A percentile compares a stretch with the other conserved stretches of the same genome.
Conservation (phyloP, 2,329 filamentous ascomycete genomes). For the Cordyceps fumosorosea region DNA sequence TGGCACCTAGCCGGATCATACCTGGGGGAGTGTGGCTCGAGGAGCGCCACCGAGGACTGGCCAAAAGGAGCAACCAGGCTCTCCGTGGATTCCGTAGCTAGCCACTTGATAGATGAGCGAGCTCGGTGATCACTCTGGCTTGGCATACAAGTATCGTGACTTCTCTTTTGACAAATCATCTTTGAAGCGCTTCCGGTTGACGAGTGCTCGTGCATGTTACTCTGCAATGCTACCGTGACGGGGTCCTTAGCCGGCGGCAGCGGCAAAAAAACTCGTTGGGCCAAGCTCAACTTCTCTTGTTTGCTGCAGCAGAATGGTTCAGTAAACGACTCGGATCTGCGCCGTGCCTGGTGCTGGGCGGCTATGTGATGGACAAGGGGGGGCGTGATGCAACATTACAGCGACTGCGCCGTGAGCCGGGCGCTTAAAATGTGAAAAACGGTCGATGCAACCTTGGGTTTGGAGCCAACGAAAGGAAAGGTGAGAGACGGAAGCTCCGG, state of each 20-base stretch:
- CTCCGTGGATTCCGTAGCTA: neutral
- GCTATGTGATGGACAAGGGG: neutral
- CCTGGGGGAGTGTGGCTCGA: neutral
- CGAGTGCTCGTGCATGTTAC: neutral
- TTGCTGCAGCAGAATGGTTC: neutral
- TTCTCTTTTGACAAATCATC: neutral
- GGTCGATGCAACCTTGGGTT: neutral
- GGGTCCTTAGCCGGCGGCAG: neutral
- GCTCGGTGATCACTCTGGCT: neutral
- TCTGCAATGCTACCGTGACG: neutral
- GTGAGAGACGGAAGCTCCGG: neutral
- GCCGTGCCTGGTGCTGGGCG: neutral
- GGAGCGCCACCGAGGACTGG: neutral
- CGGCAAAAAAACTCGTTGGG: neutral
- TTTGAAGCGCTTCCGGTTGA: neutral
- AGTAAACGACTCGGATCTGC: neutral
- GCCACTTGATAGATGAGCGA: neutral
- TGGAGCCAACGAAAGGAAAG: neutral
- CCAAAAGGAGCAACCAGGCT: neutral
- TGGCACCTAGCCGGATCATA: neutral
- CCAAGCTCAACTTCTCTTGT: neutral
- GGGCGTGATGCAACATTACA: conserved; percentile 9
- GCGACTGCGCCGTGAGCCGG: neutral
- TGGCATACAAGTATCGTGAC: neutral
- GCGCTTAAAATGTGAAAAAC: conserved; percentile 6